These are phyloP conservation scores for Cystofilobasidium ferigula DNA, from an alignment of 768 basidiomycete species.

Conservation along the genomic window DNA sequence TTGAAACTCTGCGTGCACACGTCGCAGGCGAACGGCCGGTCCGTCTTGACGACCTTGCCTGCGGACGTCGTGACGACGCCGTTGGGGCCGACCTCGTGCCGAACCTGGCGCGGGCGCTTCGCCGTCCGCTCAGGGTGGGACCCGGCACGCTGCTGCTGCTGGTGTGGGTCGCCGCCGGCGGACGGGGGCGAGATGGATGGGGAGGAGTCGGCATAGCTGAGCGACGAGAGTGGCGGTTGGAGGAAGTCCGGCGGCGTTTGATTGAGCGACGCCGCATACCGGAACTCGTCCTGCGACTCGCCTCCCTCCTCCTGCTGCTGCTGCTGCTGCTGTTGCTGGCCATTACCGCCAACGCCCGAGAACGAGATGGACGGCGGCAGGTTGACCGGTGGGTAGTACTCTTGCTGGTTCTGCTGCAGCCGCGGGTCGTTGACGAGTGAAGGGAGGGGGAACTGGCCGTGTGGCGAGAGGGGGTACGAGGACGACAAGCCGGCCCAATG, in stretches of 20 bases:
- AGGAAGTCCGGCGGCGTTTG: background rate
- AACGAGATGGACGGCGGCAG: background rate
- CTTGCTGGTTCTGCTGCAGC: background rate
- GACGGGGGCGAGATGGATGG: no score
- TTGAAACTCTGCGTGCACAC: conserved; percentile 40
- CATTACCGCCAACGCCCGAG: background rate
- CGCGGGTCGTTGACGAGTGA: conserved; percentile 1
- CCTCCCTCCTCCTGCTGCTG: no score
- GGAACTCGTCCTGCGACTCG: background rate
- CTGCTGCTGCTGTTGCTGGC: background rate
- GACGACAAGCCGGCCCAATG: background rate
- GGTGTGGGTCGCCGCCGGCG: no score
- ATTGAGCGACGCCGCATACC: background rate
- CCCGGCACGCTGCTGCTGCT: no score
- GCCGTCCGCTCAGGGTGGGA: background rate
- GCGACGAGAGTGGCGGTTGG: background rate
- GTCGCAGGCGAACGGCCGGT: conserved; percentile 38
- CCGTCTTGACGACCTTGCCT: conserved; percentile 19
- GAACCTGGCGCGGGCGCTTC: background rate
- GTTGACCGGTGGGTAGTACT: background rate
- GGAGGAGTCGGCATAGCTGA: no score
- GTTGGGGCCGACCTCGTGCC: background rate
- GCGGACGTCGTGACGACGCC: background rate
- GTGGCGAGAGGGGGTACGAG: background rate
- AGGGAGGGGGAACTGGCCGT: background rate